Base-by-base conservation (phyloP, 148 eudicot genomes). In the Rhododendron williamsianum region DNA sequence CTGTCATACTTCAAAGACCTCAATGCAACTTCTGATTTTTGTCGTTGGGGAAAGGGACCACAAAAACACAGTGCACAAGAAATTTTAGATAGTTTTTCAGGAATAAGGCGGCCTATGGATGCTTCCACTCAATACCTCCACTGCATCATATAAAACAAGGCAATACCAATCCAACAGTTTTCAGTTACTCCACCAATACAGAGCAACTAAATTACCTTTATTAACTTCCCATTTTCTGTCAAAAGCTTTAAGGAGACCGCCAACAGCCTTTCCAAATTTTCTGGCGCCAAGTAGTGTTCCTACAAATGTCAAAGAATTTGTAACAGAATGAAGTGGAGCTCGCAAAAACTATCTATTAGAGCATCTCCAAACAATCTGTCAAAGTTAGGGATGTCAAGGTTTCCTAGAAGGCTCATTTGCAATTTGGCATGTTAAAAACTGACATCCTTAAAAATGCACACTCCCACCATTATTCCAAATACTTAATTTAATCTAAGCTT, bases 231-330 rank as follows among this genome's bases (percentile, higher is more conserved):
- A 79, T 87, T 88, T 73, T 92, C 92, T 30, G 88, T 90, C 93
- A 93, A 88, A 80, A 82, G 86, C 92, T 92, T 92, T 85, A 94
- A 87, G 84, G 91, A 91, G 87, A 90, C 89, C 48, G 88, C 89
- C 91, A 94, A 84, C 81, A 89, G 83, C 84, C 84, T 92, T 33
- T 89, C 92, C 86, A 97, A 86, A 87, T 97, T 91, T 84, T 90
- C 86, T 89, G 98, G 95, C 72, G 93, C 93, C 82, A 86, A 90
- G 90, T 93, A 90, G 82, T 89, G 91, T 81, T 93, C 98, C 99
- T 97, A 87, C 83, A 88, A 88, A 65, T 9, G 23, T 63, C 35
- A 77, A 67, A 30, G 18, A 30, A 76, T 48, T 84, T 74, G 16
- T 6, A 74, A 51, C 35, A 84, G 33, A 52, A 35, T 9, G 38